Evolutionary conservation across 768 basidiomycete genomes (phyloP).

Genomic region (Gymnopilus dilepis): DNA sequence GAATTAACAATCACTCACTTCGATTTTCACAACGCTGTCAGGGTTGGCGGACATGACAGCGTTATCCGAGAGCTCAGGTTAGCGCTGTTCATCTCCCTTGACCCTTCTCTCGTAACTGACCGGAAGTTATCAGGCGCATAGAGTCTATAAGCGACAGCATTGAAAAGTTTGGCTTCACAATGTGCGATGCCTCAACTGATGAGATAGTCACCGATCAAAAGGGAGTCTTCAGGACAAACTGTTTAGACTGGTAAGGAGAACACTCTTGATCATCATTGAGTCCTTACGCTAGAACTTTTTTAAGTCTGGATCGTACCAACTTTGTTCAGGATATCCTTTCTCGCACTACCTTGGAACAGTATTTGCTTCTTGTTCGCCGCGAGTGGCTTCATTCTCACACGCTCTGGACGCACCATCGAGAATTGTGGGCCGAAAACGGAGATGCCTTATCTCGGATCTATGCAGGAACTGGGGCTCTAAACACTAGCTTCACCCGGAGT

Average conservation of each 20-base stretch:
- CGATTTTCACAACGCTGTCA: constrained; percentile 90
- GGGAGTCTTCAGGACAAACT: constrained; percentile 94
- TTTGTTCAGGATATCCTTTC: constrained; percentile 97
- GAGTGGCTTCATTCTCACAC: constrained; percentile 73
- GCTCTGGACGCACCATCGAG: constrained; percentile 88
- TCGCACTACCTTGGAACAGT: constrained; percentile 79
- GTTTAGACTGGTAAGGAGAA: constrained; percentile 83
- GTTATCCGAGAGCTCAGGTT: constrained; percentile 77
- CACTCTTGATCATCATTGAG: background rate
- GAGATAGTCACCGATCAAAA: constrained; percentile 87
- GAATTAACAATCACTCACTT: constrained; percentile 84
- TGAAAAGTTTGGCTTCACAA: constrained; percentile 86
- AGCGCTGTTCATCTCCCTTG: constrained; percentile 13
- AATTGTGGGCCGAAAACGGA: constrained; percentile 97
- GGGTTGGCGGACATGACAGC: constrained; percentile 84
- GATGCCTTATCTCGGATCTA: constrained; percentile 94
- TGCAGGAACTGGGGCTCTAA: constrained; percentile 91
- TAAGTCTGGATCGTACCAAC: constrained; percentile 94
- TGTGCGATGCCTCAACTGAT: constrained; percentile 69
- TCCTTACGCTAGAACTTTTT: constrained; percentile 9
- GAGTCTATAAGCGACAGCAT: constrained; percentile 64
- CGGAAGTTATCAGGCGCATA: constrained; percentile 50
- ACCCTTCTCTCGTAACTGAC: constrained; percentile 11
- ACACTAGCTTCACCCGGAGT: constrained; percentile 93
- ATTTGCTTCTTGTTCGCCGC: constrained; percentile 75